Evolutionary conservation across 2,329 filamentous ascomycete genomes (phyloP), one percentile per base, ranked within the genome.

Genomic region (Diaporthe nobilis): DNA sequence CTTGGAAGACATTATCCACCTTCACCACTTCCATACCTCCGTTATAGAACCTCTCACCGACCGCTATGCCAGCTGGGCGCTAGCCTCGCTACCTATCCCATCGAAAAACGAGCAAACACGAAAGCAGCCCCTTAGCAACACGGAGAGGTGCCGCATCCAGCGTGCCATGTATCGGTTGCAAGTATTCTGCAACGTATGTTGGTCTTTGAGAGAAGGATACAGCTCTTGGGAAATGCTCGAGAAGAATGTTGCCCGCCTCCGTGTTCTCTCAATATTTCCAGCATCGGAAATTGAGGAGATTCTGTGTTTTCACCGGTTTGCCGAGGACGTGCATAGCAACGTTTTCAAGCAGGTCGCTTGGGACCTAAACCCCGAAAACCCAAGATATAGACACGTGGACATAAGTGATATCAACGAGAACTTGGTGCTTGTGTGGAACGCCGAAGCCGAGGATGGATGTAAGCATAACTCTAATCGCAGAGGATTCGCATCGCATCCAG

Each of bases 41-140:
- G 42, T 77, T 20, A 49, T 77, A 63, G 76, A 78, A n/a, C 71
- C 73, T n/a, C 71, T 78, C 1, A 73, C 76, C 25, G 75, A 77
- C 25, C 65, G 67, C 37, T 78, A 75, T 25, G 60, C 75, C 12
- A 28, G 17, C 25, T 78, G 76, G 77, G 76, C 77, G n/a, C 12
- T 77, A 28, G 61, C 61, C 17, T 49, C 67, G 22, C n/a, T 77
- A 37, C 55, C 73, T 7, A 72, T 55, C 9, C 6, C 12, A 49
- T 47, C 49, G 7, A 25, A 28, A 15, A 12, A 44, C 9, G 47
- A 37, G 6, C 17, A 37, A 42, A 9, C 63, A 9, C 34, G 25
- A 49, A n/a, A 25, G 5, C n/a, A 31, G 12, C 47, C 71, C 1
- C 63, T 74, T 22, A 76, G 71, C 49, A 37, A 65, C 10, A 67